Base-by-base conservation (phyloP, 1,284 basidiomycete genomes). In the Irpex sp. region DNA sequence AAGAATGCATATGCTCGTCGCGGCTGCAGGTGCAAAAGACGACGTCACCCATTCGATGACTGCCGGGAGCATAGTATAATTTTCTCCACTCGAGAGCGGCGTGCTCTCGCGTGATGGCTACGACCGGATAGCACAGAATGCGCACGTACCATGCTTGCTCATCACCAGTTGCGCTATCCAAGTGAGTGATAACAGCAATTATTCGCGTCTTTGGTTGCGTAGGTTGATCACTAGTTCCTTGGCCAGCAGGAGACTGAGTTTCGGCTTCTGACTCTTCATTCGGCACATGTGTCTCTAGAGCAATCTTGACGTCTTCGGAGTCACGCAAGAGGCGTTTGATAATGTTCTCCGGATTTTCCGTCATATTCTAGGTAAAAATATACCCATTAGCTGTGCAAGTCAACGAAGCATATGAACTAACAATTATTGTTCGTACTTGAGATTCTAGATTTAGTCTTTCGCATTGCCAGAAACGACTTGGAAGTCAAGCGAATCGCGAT, bases 81-180 rank as follows among this genome's bases (percentile, higher is more conserved):
- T 2, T 26, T 26, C 26, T 26, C 26, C 26, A 4, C 26, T 26
- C 26, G 26, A 26, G 26, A 4, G 3, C 26, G 2, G 26, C 26
- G 26, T 26, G 26, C 26, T 43, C 39, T 43, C 39, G 39, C 39
- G 15, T 15, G 39, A 43, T n/a, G 2, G 3, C 47, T 9, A 17
- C 6, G 13, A 15, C 11, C 7, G n/a, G 47, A 50, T 19, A 50
- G 6, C 6, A 50, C n/a, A 7, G 17, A 19, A 50, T 50, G 8
- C 17, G 43, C 31, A 68, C 70, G 67, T 64, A 79, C 78, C 78
- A 77, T 64, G 77, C 78, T 67, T 78, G 76, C 63, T 78, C 78
- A 50, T 68, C 68, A 4, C 66, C 72, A 57, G 68, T 68, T 11
- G 62, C 61, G 26, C 68, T 65, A 50, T 77, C 70, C 37, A 69